These are phyloP conservation scores for Cystobasidiaceae sp. DNA, from an alignment of 1,284 basidiomycete genomes.

Conservation along the genomic window DNA sequence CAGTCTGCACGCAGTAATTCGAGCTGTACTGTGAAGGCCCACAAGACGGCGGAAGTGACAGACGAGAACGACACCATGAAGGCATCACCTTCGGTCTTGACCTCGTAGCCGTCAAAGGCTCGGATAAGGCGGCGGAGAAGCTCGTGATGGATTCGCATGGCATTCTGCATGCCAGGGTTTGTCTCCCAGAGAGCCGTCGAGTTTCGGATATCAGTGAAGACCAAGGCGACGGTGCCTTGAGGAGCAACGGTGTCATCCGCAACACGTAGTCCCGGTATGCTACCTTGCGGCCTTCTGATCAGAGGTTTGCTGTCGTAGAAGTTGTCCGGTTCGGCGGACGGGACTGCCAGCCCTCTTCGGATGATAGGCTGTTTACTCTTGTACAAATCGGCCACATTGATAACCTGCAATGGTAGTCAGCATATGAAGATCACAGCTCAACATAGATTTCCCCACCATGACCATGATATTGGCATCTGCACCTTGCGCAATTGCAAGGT, in stretches of 20 bases:
- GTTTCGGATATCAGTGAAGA: slow-evolving; percentile 97
- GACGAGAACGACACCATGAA: slow-evolving; percentile 98
- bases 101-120: slow-evolving; percentile 93
- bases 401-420: slow-evolving; percentile 9
- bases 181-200: slow-evolving; percentile 97
- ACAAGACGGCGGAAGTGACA: slow-evolving; percentile 79
- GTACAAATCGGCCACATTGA: slow-evolving; percentile 32
- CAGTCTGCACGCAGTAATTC: slow-evolving; percentile 80
- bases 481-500: slow-evolving; percentile 95
- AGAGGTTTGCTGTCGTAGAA: slow-evolving; percentile 37
- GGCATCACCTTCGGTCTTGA: slow-evolving; percentile 98
- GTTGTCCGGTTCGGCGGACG: slow-evolving; percentile 37
- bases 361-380: slow-evolving; percentile 26
- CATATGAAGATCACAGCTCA: background rate
- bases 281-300: slow-evolving; percentile 30
- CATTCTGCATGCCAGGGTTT: slow-evolving; percentile 91
- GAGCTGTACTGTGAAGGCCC: slow-evolving; percentile 84
- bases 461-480: slow-evolving; percentile 93
- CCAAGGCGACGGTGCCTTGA: slow-evolving; percentile 81
- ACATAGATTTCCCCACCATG: slow-evolving; percentile 66
- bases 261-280: slow-evolving; percentile 40
- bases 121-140: slow-evolving; percentile 81
- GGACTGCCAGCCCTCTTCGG: background rate
- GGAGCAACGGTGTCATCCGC: slow-evolving; percentile 57
- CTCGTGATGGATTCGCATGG: slow-evolving; percentile 86